phyloP scores from a whole-genome alignment of 2,329 filamentous ascomycete genomes.

The Aspergillus ochraceus region DNA sequence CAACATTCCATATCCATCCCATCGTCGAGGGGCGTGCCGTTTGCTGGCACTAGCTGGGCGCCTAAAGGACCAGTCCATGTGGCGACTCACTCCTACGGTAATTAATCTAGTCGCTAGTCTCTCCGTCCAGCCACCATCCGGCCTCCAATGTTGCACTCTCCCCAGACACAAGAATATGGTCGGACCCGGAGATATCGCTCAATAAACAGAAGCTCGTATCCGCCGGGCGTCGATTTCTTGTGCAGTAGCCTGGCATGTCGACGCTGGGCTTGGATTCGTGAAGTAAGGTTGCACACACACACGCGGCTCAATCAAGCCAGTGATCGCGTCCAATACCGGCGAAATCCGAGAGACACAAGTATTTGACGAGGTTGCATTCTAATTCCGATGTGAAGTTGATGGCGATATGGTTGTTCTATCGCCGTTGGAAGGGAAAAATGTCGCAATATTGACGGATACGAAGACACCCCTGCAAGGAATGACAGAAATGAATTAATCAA shows the following conservation, averaged over 20 bases:
- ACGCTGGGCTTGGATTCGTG: constrained; percentile 5
- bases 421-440: neutral
- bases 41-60: constrained; percentile 4
- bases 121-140: too few species aligned
- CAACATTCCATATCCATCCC: neutral
- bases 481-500: neutral
- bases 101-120: neutral
- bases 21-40: neutral
- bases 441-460: neutral
- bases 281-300: constrained; percentile 9
- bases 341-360: constrained; percentile 12
- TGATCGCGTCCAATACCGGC: constrained; percentile 2
- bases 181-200: neutral
- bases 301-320: constrained; percentile 9
- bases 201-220: constrained; percentile 14
- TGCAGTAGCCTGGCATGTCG: constrained; percentile 4
- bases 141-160: neutral
- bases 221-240: constrained; percentile 1
- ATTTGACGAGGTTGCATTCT: neutral
- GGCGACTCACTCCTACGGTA: neutral
- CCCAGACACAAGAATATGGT: neutral
- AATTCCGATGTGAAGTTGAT: neutral
- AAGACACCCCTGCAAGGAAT: neutral
- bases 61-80: neutral
- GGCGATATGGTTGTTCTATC: neutral